Evolutionary conservation across 73 alveolate species (phyloP), one percentile per base, ranked within the genome.

Genomic region (Symbiodinium natans): DNA sequence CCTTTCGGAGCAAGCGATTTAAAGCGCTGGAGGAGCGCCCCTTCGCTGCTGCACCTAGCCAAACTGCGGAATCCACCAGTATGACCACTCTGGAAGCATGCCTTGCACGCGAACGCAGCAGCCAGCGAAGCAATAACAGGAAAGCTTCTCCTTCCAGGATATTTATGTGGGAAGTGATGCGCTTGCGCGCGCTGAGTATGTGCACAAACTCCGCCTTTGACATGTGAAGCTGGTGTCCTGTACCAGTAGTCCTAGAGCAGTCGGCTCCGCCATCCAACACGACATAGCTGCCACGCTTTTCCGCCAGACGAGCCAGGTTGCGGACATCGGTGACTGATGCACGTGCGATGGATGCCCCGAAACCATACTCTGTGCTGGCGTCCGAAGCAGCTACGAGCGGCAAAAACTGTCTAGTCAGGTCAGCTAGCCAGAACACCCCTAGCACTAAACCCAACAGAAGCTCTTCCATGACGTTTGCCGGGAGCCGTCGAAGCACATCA

Each of bases 1-100:
- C 87, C 17, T 19, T 34, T 34, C 36, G 48, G 56, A 80, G 27
- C 33, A 80, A 54, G 6, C 87, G 6, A 54, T 80, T 80, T 46
- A 80, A 19, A 0, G 54, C 59, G 10, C 56, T 80, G 10, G 87
- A 80, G 31, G 87, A 80, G 38, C 87, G 87, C 1, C 85, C 85
- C 46, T 74, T 74, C 0, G 85, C 85, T 33, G 85, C 85, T 11
- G 85, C 85, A 1, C 87, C 63, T 34, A 34, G 59, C 87, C 87
- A 80, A 5, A 80, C 87, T 31, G 85, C 41, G 31, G 85, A 74
- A 43, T 74, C 85, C 31, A 74, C 46, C 43, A 74, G 85, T 43
- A 80, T 46, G 56, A 80, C 87, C 6, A 38, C 54, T 3, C 87
- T 27, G 13, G 87, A 9, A 38, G 36, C 13, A 8, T 80, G 87